Conservation (phyloP, 805 yeast species). For the Lachancea nothofagi region DNA sequence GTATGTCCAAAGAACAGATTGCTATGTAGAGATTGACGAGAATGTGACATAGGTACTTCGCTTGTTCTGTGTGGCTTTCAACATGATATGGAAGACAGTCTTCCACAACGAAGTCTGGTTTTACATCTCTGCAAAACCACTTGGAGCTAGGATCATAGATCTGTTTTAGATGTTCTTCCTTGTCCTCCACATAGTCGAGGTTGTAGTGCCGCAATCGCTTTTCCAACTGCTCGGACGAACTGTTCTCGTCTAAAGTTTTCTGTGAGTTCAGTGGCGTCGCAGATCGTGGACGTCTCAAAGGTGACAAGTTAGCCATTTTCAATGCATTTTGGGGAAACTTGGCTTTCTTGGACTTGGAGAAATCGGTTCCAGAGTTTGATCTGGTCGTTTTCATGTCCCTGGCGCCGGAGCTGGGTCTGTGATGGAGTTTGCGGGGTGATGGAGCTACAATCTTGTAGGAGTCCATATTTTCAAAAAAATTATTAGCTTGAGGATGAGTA, state of each 20-base stretch:
- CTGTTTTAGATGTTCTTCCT: constrained; percentile 28
- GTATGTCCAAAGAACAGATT: constrained; percentile 64
- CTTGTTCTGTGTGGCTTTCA: constrained; percentile 63
- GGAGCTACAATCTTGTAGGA: constrained; percentile 22
- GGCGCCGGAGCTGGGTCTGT: constrained; percentile 14
- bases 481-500: too few species aligned
- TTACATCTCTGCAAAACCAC: constrained; percentile 36
- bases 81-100: constrained; percentile 65
- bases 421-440: constrained; percentile 23
- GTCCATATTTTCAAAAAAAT: constrained; percentile 2
- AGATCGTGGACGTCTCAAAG: constrained; percentile 15
- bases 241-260: constrained; percentile 20
- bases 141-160: constrained; percentile 34
- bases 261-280: constrained; percentile 24
- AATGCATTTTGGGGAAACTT: constrained; percentile 3
- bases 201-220: constrained; percentile 38
- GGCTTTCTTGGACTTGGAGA: constrained; percentile 15
- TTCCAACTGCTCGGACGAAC: constrained; percentile 21
- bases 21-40: constrained; percentile 75
- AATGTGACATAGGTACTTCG: constrained; percentile 72
- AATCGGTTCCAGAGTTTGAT: constrained; percentile 18
- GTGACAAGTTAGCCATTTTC: constrained; percentile 6
- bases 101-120: constrained; percentile 31
- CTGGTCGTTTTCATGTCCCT: constrained; percentile 18
- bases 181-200: constrained; percentile 48